Base-by-base conservation (phyloP, 2,329 filamentous ascomycete species). In the Colletotrichum spaethianum region DNA sequence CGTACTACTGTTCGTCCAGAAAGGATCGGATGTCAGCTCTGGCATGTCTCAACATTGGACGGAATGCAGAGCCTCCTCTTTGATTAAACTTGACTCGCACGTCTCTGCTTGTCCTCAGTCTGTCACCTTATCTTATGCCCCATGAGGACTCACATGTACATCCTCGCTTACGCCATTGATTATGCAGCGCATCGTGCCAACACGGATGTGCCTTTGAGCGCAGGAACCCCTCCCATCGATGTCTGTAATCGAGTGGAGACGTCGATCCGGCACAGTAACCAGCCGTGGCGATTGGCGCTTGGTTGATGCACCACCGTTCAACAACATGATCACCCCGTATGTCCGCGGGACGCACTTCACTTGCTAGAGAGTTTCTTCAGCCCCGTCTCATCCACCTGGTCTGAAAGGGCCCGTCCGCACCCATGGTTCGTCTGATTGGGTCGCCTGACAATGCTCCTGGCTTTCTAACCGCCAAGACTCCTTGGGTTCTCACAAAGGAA, bases 251-350 rank as follows among this genome's bases (percentile, higher is more conserved):
- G 28, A 57, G 42, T 53, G 52, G 65, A 38, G 42, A 63, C 65
- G 57, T 69, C 64, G 63, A 69, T 72, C 65, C 64, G 59, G 57
- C 64, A 69, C 44, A 28, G 57, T 36, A 28, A 44, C 38, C 36
- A 63, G 63, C 52, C 57, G 64, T 56, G 8, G 33, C 64, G 40
- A 36, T 62, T 40, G 33, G 28, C 44, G 42, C 52, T 59, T 40
- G 18, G 44, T 50, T 31, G 31, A 36, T 26, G 44, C 44, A 62
- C 42, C 56, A 26, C 33, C 44, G 12, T 52, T 23, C 44, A 38
- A 28, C 31, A 16, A 36, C 5, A 46, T 42, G 52, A 31, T 31
- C 62, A 59, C 14, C 44, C 28, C 50, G 18, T 50, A 40, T 31
- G 40, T 42, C 56, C 56, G 33, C 42, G 14, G 50, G 52, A 36